A percentile compares a stretch with the other conserved stretches of the same genome.
Conservation (phyloP, 768 basidiomycete genomes). For the Xanthoconium purpureum region DNA sequence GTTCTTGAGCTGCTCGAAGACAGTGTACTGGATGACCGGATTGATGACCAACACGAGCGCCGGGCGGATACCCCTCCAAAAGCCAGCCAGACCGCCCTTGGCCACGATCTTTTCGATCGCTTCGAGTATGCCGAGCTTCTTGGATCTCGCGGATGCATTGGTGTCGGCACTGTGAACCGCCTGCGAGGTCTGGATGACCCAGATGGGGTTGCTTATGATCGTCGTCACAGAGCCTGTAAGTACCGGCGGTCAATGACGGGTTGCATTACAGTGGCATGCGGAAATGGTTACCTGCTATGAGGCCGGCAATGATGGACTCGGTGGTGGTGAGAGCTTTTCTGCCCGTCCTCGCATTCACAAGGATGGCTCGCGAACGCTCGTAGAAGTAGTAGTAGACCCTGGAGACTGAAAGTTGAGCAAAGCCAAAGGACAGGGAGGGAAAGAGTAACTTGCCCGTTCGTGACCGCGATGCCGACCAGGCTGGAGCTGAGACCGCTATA, state of each 20-base stretch:
- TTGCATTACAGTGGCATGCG: neutral
- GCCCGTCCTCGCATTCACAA: conserved; percentile 53
- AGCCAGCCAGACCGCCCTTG: conserved; percentile 70
- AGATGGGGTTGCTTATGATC: conserved; percentile 88
- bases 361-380: conserved; percentile 59
- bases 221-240: conserved; percentile 80
- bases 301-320: conserved; percentile 87
- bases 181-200: conserved; percentile 94
- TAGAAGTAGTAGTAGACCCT: conserved; percentile 95
- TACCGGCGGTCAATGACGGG: neutral
- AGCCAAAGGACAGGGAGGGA: neutral
- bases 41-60: conserved; percentile 93
- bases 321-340: conserved; percentile 72
- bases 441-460: conserved; percentile 68
- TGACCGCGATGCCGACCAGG: conserved; percentile 86
- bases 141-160: conserved; percentile 39
- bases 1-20: conserved; percentile 94
- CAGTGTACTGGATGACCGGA: conserved; percentile 92
- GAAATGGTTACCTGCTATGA: conserved; percentile 68
- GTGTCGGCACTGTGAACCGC: conserved; percentile 57
- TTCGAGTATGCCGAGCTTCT: conserved; percentile 62
- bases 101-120: conserved; percentile 67
- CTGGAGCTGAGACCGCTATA: conserved; percentile 87
- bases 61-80: conserved; percentile 92
- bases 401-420: neutral